These are phyloP conservation scores for Viridothelium virens DNA, from an alignment of 495 filamentous ascomycete species.

Conservation along the genomic window DNA sequence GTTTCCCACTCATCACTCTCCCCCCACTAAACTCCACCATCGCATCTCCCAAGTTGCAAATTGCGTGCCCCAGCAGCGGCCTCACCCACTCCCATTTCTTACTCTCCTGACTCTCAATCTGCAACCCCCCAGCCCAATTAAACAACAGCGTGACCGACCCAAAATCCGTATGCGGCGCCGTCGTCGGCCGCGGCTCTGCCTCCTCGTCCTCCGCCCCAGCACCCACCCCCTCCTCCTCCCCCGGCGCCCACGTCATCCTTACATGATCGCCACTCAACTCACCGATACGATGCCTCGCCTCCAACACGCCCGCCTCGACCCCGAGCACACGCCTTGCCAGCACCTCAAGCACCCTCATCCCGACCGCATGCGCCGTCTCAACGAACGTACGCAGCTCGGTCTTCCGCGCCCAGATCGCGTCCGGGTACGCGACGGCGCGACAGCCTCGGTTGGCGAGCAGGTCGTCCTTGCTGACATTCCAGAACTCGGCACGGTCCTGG, in stretches of 20 bases:
- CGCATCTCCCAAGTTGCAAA: slow-evolving; percentile 40
- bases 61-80: slow-evolving; percentile 32
- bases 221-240: slow-evolving; percentile 20
- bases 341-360: slow-evolving; percentile 20
- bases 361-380: slow-evolving; percentile 20
- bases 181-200: slow-evolving; percentile 22
- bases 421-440: slow-evolving; percentile 18
- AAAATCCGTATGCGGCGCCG: slow-evolving; percentile 26
- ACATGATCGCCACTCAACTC: slow-evolving; percentile 26
- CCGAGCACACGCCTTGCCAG: slow-evolving; percentile 24
- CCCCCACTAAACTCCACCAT: slow-evolving; percentile 38
- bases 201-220: slow-evolving; percentile 17
- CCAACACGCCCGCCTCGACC: slow-evolving; percentile 18
- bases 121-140: slow-evolving; percentile 32
- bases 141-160: slow-evolving; percentile 28
- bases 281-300: slow-evolving; percentile 17
- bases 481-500: slow-evolving; percentile 26
- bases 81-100: slow-evolving; percentile 36
- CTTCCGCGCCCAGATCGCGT: slow-evolving; percentile 19
- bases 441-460: slow-evolving; percentile 19
- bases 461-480: slow-evolving; percentile 28
- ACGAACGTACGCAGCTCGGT: slow-evolving; percentile 19
- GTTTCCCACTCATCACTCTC: slow-evolving; percentile 32
- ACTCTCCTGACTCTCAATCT: slow-evolving; percentile 25
- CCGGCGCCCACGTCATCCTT: slow-evolving; percentile 23